Conservation (phyloP, 352 stramenopile genomes). For the Globisporangium echinulatum region DNA sequence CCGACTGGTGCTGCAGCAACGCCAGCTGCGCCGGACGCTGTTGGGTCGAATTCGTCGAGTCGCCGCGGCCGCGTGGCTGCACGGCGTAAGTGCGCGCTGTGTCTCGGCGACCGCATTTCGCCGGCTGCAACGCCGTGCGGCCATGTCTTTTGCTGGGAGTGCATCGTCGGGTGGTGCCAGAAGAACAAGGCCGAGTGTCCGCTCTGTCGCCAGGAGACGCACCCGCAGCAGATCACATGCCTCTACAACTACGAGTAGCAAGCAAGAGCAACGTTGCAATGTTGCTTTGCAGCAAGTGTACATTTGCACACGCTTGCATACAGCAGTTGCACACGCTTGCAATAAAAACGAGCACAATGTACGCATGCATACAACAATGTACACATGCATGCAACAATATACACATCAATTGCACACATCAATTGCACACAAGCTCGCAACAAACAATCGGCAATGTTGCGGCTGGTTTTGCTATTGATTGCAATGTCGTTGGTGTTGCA, state of each 20-base stretch:
- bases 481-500: no score
- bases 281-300: neutral
- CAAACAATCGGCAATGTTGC: neutral
- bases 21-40: conserved; percentile 3
- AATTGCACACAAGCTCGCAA: neutral
- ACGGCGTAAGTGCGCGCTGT: conserved; percentile 81
- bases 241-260: conserved; percentile 86
- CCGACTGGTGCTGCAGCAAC: conserved; percentile 12
- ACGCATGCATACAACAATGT: neutral
- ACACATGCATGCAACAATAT: neutral
- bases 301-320: neutral
- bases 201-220: conserved; percentile 79
- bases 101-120: conserved; percentile 67
- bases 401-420: neutral
- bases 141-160: conserved; percentile 92
- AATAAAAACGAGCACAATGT: conserved; percentile 13
- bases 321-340: neutral
- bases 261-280: neutral
- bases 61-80: conserved; percentile 5
- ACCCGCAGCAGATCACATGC: conserved; percentile 89
- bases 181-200: conserved; percentile 90
- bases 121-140: conserved; percentile 82
- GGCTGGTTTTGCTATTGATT: no score
- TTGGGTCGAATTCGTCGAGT: neutral
- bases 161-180: conserved; percentile 90